Evolutionary conservation across 768 basidiomycete genomes (phyloP), one percentile per base, ranked within the genome.

Genomic region (Suillus placidus): DNA sequence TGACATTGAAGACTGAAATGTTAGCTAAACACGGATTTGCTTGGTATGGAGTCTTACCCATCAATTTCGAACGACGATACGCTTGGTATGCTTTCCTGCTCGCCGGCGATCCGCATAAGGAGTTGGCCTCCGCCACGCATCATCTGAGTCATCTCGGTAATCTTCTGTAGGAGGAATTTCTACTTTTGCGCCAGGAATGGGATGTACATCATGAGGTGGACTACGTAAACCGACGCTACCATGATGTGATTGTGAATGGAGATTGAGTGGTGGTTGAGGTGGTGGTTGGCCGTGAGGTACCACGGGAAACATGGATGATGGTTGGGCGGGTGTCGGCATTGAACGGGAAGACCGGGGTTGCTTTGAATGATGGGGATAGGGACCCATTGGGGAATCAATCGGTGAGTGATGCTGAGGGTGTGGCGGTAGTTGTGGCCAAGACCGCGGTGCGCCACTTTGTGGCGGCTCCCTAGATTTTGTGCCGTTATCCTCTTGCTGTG

Each of bases 11-110:
- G 20, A 26, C 60, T n/a, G 49, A 38, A 18, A 60, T 6, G 49
- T 55, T 54, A 66, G 43, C 56, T n/a, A 23, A 14, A 49, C 7
- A 3, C 58, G 45, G 4, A 32, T 12, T 23, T 6, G 5, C 34
- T 56, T 47, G 0, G 18, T 2, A 67, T 64, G 62, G 55, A 20
- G 38, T 23, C 63, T 47, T 32, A 64, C 13, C 32, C 20, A 66
- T 76, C 65, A 78, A 45, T 49, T 67, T 56, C 85, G 78, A 65
- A 89, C 86, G 67, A 92, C 86, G 40, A 92, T 87, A 62, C 91
- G 85, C 71, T 82, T 83, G 30, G 91, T 93, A 73, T 93, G 91
- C 74, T 93, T 93, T 60, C 91, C 91, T 61, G 91, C 91, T 64
- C 91, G 82, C 63, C 91, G 81, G 30, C 91, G 86, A 74, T 92